phyloP scores from a whole-genome alignment of 345 rosid genomes.

The Jatropha curcas region DNA sequence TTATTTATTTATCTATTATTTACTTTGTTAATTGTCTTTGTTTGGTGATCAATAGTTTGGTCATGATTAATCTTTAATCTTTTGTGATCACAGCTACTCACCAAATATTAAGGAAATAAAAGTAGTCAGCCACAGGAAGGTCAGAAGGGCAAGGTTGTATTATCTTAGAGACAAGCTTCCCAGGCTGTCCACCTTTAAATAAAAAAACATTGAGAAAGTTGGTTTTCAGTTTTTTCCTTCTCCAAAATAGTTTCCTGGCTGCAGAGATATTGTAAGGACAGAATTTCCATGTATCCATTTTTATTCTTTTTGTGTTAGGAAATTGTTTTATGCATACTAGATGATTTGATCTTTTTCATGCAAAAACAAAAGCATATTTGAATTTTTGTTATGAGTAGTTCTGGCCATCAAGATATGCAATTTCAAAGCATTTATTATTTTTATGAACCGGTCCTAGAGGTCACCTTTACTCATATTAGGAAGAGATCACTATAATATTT shows the following conservation, averaged over 20 bases:
- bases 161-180: conserved; percentile 91
- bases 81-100: conserved; percentile 55
- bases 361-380: conserved; percentile 4
- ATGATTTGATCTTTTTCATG: conserved; percentile 4
- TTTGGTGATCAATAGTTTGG: background rate
- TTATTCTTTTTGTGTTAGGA: background rate
- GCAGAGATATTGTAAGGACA: conserved; percentile 19
- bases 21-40: background rate
- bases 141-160: conserved; percentile 84
- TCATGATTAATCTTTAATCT: background rate
- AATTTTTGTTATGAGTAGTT: conserved; percentile 9
- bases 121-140: conserved; percentile 67
- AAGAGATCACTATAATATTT: too few species aligned
- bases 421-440: background rate
- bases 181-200: conserved; percentile 84
- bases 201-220: conserved; percentile 23
- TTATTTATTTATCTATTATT: background rate
- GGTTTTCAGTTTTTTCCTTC: background rate
- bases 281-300: conserved; percentile 6
- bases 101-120: conserved; percentile 75
- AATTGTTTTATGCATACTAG: conserved; percentile 16
- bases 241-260: background rate
- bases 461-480: background rate
- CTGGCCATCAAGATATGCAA: conserved; percentile 2
- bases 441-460: background rate